phyloP scores from a whole-genome alignment of 352 stramenopile genomes.

The Pythium insidiosum region DNA sequence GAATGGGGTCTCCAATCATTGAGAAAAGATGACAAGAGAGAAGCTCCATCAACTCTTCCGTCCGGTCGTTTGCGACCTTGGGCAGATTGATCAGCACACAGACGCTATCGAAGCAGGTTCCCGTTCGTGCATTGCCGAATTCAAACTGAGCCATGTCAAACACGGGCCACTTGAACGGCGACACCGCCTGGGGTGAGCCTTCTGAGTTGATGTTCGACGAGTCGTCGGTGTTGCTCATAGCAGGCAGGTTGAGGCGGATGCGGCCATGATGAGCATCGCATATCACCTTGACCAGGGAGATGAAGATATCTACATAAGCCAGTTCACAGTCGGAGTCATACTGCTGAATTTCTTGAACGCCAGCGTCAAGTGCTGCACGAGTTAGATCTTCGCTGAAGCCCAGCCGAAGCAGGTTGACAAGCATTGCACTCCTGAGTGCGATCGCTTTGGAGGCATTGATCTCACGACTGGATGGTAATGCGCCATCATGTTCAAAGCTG shows the following conservation, averaged over 20 bases:
- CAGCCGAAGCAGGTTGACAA: conserved; percentile 31
- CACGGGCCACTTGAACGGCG: conserved; percentile 70
- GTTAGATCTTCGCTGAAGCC: conserved; percentile 39
- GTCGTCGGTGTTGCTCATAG: not conserved
- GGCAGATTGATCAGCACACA: conserved; percentile 80
- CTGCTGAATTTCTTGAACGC: conserved; percentile 52
- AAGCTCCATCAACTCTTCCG: conserved; percentile 65
- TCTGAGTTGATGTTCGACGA: not conserved
- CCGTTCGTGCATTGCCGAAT: conserved; percentile 66
- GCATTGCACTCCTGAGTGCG: conserved; percentile 50
- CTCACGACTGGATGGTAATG: conserved; percentile 33
- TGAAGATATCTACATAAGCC: conserved; percentile 78
- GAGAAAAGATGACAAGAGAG: conserved; percentile 69
- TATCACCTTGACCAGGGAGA: conserved; percentile 65
- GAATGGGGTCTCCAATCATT: conserved; percentile 75
- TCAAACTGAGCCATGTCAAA: conserved; percentile 88
- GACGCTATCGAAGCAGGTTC: conserved; percentile 78
- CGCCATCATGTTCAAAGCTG: not conserved
- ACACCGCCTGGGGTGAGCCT: not conserved
- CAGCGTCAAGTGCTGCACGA: conserved; percentile 40
- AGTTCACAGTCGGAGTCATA: conserved; percentile 67
- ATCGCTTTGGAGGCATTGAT: conserved; percentile 60
- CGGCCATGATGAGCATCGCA: conserved; percentile 43
- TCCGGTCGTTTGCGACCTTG: conserved; percentile 64
- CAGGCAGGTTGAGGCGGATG: not conserved